phyloP scores from a whole-genome alignment of 2,329 filamentous ascomycete genomes.

The Cladosporium sp. region DNA sequence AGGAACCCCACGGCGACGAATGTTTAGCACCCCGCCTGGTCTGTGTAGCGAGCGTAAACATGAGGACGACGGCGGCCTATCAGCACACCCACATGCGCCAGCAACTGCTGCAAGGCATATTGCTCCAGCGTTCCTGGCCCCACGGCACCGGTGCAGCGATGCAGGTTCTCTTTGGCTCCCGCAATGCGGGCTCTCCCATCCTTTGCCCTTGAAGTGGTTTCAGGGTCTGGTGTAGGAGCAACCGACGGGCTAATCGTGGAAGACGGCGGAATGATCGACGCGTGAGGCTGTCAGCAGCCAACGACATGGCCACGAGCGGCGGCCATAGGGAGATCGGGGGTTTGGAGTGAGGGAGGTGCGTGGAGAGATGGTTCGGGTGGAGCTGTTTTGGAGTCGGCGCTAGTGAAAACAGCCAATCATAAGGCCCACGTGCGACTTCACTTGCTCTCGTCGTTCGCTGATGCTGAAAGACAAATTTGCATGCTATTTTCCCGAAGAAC shows the following conservation, averaged over 20 bases:
- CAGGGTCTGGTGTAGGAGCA: constrained; percentile 7
- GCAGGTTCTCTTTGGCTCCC: background rate
- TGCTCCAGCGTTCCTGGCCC: constrained; percentile 5
- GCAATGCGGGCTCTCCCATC: constrained; percentile 6
- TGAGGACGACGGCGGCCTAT: constrained; percentile 11
- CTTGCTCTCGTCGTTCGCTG: background rate
- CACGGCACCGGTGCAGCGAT: constrained; percentile 1
- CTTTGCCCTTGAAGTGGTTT: background rate
- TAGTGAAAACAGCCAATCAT: constrained; percentile 1
- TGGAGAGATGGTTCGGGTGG: background rate
- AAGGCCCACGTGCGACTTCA: constrained; percentile 6
- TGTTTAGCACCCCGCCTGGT: constrained; percentile 13
- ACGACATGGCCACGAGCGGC: constrained; percentile 12
- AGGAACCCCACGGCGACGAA: constrained; percentile 13
- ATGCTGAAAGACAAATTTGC: background rate
- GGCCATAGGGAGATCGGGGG: constrained; percentile 9
- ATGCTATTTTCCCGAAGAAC: constrained; percentile 5
- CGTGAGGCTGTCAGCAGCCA: constrained; percentile 15
- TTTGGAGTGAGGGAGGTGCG: background rate
- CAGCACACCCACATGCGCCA: constrained; percentile 17
- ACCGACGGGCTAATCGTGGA: background rate
- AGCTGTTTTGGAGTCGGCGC: background rate
- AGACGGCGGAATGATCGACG: background rate
- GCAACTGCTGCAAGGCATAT: background rate
- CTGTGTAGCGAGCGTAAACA: background rate